A percentile compares a stretch with the other conserved stretches of the same genome.
Evolutionary conservation across 768 basidiomycete species (phyloP).

Genomic region (Auriscalpium orientale): DNA sequence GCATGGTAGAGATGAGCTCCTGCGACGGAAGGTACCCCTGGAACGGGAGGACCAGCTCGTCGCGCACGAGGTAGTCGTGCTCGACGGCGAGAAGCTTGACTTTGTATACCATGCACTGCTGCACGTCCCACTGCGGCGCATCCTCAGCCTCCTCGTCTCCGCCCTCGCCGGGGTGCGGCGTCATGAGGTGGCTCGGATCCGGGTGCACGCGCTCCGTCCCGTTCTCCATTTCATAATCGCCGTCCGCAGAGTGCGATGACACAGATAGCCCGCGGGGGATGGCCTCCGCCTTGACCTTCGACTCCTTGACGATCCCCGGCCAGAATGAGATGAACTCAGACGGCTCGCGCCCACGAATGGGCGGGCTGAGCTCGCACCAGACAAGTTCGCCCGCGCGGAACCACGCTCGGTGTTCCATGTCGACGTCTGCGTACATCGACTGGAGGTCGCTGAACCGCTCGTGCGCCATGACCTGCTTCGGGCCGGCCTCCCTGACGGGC

Average conservation of each 20-base stretch:
- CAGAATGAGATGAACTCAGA: slow-evolving; percentile 52
- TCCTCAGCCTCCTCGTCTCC: neutral
- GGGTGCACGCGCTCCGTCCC: slow-evolving; percentile 1
- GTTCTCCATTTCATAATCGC: slow-evolving; percentile 16
- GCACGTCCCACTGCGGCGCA: slow-evolving; percentile 43
- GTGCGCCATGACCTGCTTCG: slow-evolving; percentile 43
- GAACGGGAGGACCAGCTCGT: slow-evolving; percentile 64
- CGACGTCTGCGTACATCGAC: slow-evolving; percentile 40
- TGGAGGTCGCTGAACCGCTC: slow-evolving; percentile 63
- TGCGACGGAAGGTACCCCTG: slow-evolving; percentile 55
- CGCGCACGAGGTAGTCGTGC: slow-evolving; percentile 40
- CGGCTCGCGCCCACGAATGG: slow-evolving; percentile 36
- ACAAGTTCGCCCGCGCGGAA: slow-evolving; percentile 64
- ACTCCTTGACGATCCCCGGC: slow-evolving; percentile 64
- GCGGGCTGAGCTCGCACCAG: slow-evolving; percentile 53
- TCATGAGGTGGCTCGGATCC: neutral
- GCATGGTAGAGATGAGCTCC: slow-evolving; percentile 43
- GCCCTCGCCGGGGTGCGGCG: neutral
- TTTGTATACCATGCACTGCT: slow-evolving; percentile 57
- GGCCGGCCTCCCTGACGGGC: slow-evolving; percentile 25
- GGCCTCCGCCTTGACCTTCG: slow-evolving; percentile 40
- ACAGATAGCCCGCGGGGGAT: slow-evolving; percentile 21
- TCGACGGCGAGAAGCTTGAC: slow-evolving; percentile 59
- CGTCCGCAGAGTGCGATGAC: slow-evolving; percentile 12
- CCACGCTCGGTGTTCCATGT: slow-evolving; percentile 45